Conservation (phyloP, 805 yeast species). For the Brettanomyces anomalus region DNA sequence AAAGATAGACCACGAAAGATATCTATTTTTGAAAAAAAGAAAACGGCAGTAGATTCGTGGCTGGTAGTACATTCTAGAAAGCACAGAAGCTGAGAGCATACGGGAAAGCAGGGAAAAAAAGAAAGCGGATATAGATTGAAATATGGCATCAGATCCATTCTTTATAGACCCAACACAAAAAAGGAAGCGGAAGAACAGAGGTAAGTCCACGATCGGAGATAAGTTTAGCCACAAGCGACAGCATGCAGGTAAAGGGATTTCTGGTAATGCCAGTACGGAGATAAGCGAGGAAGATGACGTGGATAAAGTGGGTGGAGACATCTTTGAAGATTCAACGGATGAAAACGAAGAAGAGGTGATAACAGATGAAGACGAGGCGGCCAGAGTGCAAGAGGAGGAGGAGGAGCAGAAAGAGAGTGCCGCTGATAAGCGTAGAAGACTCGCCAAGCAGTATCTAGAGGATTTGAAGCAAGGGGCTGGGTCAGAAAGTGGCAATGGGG, state of each 20-base stretch:
- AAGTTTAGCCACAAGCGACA: background rate
- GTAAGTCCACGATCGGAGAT: slow-evolving; percentile 11
- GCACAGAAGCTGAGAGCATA: too few relatives aligned
- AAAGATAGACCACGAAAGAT: too few relatives aligned
- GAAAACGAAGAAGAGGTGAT: slow-evolving; percentile 16
- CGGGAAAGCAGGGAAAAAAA: too few relatives aligned
- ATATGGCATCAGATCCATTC: slow-evolving; percentile 39
- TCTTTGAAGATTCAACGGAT: slow-evolving; percentile 6
- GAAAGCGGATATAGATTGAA: background rate
- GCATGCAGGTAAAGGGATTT: slow-evolving; percentile 6
- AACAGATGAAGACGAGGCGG: slow-evolving; percentile 31
- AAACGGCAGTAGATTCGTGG: too few relatives aligned
- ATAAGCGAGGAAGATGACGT: slow-evolving; percentile 31
- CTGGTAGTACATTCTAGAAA: too few relatives aligned
- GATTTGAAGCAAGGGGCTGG: slow-evolving; percentile 52
- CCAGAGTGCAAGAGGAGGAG: slow-evolving; percentile 43
- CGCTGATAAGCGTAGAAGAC: slow-evolving; percentile 87
- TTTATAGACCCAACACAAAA: slow-evolving; percentile 46
- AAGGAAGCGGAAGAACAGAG: slow-evolving; percentile 37
- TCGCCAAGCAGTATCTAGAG: slow-evolving; percentile 87
- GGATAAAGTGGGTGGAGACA: slow-evolving; percentile 26
- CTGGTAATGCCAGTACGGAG: background rate
- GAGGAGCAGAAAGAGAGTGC: slow-evolving; percentile 71
- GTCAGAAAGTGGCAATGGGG: slow-evolving; percentile 7
- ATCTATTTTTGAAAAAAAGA: too few relatives aligned